Base-by-base conservation (phyloP, 2,329 filamentous ascomycete species). In the Xylariaceae sp. region DNA sequence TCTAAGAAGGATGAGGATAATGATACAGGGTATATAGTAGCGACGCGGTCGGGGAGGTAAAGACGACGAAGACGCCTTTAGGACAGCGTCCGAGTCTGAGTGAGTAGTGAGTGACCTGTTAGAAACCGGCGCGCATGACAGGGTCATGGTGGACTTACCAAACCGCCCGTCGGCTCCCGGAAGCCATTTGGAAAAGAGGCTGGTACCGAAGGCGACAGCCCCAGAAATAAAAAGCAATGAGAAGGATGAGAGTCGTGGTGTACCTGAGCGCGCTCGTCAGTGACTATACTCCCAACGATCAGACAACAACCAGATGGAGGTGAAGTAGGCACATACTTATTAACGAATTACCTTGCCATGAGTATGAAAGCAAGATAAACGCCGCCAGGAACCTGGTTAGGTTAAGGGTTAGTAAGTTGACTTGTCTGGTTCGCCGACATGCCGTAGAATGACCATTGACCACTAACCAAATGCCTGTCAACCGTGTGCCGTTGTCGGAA, bases 131-230 rank as follows among this genome's bases (percentile, higher is more conserved):
- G 7, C 3, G 13, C 8, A 3, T 6, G 19, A 28, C n/a, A n/a
- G n/a, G n/a, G n/a, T n/a, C n/a, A n/a, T n/a, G n/a, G 5, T 11
- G 9, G 18, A 49, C 54, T 41, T 40, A 60, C 64, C 64, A 46
- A 73, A 74, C 27, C 71, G 62, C 15, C 68, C 70, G 42, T 69
- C 65, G 19, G 65, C 59, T 2, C 67, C 69, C 0, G 70, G 67
- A 2, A 74, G 57, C 63, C 67, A 71, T 50, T 60, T 62, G 15
- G 67, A 64, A 17, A 67, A 59, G 40, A 63, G 61, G 45, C 69
- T 69, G 18, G 59, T 57, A 19, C 57, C 48, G 47, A 68, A 68
- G 30, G 65, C 67, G 11, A 66, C 41, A 2, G 54, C 41, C 1
- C 69, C 67, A 3, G 70, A 67, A 16, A 74, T 54, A 14, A 74